Conservation (phyloP, 1,139 yeast genomes). For the Pichia sp. region DNA sequence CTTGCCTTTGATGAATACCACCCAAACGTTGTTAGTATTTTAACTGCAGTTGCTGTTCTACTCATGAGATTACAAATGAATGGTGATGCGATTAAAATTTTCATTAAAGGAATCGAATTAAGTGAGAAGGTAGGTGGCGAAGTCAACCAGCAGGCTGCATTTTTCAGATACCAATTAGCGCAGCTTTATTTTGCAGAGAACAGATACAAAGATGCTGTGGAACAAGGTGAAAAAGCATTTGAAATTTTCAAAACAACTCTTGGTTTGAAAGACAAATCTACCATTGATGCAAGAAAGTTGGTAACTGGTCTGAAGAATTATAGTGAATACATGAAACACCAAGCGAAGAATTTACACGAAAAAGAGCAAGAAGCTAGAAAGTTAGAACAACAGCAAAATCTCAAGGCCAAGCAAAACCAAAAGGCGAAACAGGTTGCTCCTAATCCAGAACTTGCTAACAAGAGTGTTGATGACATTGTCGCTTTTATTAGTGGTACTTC, state of each 20-base stretch:
- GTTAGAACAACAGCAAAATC: slow-evolving; percentile 29
- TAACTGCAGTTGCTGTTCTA: slow-evolving; percentile 56
- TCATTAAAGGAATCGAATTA: slow-evolving; percentile 42
- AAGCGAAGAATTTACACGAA: slow-evolving; percentile 20
- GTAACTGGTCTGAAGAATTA: slow-evolving; percentile 44
- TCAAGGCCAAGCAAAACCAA: slow-evolving; percentile 20
- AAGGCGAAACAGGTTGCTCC: slow-evolving; percentile 35
- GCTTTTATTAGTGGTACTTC: slow-evolving; percentile 54
- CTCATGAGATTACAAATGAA: slow-evolving; percentile 48
- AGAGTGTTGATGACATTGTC: slow-evolving; percentile 64
- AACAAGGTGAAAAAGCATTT: slow-evolving; percentile 46
- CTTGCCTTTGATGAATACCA: slow-evolving; percentile 52
- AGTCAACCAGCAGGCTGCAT: slow-evolving; percentile 51
- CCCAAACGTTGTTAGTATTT: slow-evolving; percentile 63
- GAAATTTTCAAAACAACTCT: slow-evolving; percentile 47
- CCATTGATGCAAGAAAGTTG: slow-evolving; percentile 61
- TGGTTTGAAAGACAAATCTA: slow-evolving; percentile 58
- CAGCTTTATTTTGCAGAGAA: slow-evolving; percentile 51
- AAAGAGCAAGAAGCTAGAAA: slow-evolving; percentile 19
- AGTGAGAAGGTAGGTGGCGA: slow-evolving; percentile 37
- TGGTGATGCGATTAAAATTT: slow-evolving; percentile 44
- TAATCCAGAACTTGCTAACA: slow-evolving; percentile 50
- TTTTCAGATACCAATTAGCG: slow-evolving; percentile 59
- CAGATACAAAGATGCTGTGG: slow-evolving; percentile 50
- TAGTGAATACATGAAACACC: slow-evolving; percentile 20